Evolutionary conservation across 306 rosid species (phyloP), one percentile per base, ranked within the genome.

Genomic region (Chamaecrista fasciculata): DNA sequence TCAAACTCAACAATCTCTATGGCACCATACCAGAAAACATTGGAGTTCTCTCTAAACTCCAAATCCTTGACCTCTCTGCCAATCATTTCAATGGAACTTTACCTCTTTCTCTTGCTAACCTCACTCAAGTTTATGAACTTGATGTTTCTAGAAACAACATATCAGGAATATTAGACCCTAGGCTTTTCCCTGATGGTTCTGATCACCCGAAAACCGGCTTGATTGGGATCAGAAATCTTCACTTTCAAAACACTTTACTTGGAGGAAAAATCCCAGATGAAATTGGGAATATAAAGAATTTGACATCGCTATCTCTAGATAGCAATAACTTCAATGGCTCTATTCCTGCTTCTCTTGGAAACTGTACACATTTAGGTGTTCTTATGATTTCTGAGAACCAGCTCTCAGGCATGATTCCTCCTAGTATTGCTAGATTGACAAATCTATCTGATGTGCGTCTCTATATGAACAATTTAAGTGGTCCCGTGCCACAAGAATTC

Each of bases 361-460:
- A 78, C 42, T 75, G 80, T 71, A 75, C 64, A 42, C 28, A 71
- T 18, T 61, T 78, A 46, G 55, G 57, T 0, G 2, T 40, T 39
- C 70, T 78, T 47, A 39, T 62, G 56, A 47, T 75, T 20, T 37
- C 76, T 25, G 34, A 60, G 0, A 82, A 78, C 39, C 67, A 74
- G n/a, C 70, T 77, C 7, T 78, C 83, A 20, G 86, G 80, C 4
- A 29, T 24, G 4, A 69, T 78, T 62, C 86, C 86, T 0, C 31
- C 47, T 5, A 73, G 56, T 34, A 14, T 81, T 43, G 85, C 61
- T 5, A 58, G 23, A 7, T 58, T 77, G 70, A 14, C 40, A 66
- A 77, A 51, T 46, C 46, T 81, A 25, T 47, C 71, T 0, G 52
- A 56, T 11, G 14, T 81, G 51, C 46, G 44, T 4, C 18, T 81